Evolutionary conservation across 805 yeast genomes (phyloP), one percentile per base, ranked within the genome.

Genomic region (Nakazawaea laoshanensis): DNA sequence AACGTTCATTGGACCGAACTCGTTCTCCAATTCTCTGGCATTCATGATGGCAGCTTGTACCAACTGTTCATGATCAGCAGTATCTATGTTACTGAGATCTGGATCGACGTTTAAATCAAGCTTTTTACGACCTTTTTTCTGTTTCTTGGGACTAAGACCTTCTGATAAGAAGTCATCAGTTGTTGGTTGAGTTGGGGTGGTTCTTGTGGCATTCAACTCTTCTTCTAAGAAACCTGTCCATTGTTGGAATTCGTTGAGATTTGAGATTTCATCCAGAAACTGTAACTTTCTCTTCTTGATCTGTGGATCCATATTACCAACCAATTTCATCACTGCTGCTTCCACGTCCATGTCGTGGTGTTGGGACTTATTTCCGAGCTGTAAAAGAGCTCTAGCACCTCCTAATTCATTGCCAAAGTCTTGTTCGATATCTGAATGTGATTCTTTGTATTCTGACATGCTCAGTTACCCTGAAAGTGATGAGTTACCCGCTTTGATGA

Each of bases 311-410:
- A 78, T 68, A 5, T 78, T 81, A 13, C 81, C 85, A 10, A 80
- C 89, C 43, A 72, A 71, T 35, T 71, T 67, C 72, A 81, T 65
- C 12, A 82, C 87, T 1, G 87, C 92, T 12, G 82, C 92, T 46
- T 80, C 92, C 3, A 80, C 92, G 10, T 72, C 74, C 37, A 25
- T 31, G 13, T 30, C 38, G 33, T 25, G 33, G 14, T 38, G 37
- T 29, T 35, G 40, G 19, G 14, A 32, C 32, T 41, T 41, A 30
- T 33, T 39, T 7, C 44, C 46, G 25, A 51, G 30, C 30, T 47
- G 47, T 25, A 51, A 36, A 25, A 51, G 34, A 2, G 54, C 54
- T 29, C 46, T 47, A 8, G 55, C 56, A 11, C 44, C 44, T 30
- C 53, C 46, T n/a, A 48, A 44, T 24, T 50, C 47, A 29, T 49